These are phyloP conservation scores for Melaleuca quinquenervia DNA, from an alignment of 345 rosid genomes.

Conservation along the genomic window DNA sequence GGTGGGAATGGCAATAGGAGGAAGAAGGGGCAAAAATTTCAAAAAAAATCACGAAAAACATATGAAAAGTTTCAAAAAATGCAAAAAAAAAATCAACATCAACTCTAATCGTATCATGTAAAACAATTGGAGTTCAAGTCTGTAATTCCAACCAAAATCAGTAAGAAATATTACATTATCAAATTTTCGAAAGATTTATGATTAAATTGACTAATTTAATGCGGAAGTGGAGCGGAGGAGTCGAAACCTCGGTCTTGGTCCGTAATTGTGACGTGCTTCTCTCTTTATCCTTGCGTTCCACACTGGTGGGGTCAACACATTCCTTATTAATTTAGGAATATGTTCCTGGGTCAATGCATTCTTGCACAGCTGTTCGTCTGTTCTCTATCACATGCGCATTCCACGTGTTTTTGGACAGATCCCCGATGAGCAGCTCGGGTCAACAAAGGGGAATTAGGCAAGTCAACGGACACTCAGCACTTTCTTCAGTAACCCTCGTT, in stretches of 20 bases:
- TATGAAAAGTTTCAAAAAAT: not conserved
- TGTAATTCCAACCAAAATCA: not conserved
- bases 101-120: not conserved
- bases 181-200: not conserved
- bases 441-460: not conserved
- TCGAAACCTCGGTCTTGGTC: not conserved
- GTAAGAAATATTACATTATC: fast-evolving
- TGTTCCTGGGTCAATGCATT: not conserved
- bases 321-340: fast-evolving
- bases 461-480: no score
- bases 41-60: not conserved
- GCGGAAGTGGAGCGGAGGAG: not conserved
- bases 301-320: not conserved
- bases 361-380: not conserved
- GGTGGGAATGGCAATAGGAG: fast-evolving
- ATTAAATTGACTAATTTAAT: not conserved
- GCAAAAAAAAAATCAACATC: not conserved
- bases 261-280: not conserved
- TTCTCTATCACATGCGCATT: not conserved
- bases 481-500: no score
- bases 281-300: not conserved
- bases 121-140: fast-evolving
- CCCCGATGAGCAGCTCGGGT: not conserved
- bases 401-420: not conserved
- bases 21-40: not conserved